Evolutionary conservation across 1,284 basidiomycete genomes (phyloP).

Genomic region (Malassezia caprae): DNA sequence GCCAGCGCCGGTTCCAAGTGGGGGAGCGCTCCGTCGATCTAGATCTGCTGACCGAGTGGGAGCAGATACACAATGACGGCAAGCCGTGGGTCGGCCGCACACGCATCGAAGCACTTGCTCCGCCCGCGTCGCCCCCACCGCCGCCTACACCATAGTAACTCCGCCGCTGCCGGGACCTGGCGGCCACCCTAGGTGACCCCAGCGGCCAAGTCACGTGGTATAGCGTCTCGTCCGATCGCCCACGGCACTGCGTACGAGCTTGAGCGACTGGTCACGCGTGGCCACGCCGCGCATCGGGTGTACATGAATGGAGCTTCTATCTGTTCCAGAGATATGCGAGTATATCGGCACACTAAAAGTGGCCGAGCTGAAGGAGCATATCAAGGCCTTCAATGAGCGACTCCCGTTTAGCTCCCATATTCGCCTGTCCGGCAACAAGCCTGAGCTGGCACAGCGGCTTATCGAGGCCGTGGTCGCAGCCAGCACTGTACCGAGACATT

Average conservation of each 20-base stretch:
- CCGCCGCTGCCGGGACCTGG: too few relatives aligned
- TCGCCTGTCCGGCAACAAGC: constrained; percentile 30
- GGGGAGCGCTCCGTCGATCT: constrained; percentile 58
- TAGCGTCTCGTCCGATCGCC: not conserved
- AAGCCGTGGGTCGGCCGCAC: constrained; percentile 57
- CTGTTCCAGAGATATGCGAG: constrained; percentile 2
- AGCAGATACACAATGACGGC: constrained; percentile 58
- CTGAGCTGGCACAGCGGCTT: constrained; percentile 25
- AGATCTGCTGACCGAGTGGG: constrained; percentile 63
- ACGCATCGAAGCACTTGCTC: not conserved
- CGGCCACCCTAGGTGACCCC: not conserved
- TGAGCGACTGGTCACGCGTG: not conserved
- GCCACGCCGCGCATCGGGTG: constrained; percentile 1
- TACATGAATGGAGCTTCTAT: not conserved
- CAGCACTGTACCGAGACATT: constrained; percentile 16
- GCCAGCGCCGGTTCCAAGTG: constrained; percentile 37
- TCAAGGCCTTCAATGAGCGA: constrained; percentile 29
- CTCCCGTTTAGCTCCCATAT: constrained; percentile 20
- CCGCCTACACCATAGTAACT: not conserved
- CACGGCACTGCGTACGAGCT: not conserved
- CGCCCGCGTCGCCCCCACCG: not conserved
- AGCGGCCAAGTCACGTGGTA: not conserved
- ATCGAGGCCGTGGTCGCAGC: constrained; percentile 15
- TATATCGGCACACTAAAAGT: constrained; percentile 27
- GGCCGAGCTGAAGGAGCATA: constrained; percentile 27